Base-by-base conservation (phyloP, 1,284 basidiomycete species). In the Ceratobasidium sp. region DNA sequence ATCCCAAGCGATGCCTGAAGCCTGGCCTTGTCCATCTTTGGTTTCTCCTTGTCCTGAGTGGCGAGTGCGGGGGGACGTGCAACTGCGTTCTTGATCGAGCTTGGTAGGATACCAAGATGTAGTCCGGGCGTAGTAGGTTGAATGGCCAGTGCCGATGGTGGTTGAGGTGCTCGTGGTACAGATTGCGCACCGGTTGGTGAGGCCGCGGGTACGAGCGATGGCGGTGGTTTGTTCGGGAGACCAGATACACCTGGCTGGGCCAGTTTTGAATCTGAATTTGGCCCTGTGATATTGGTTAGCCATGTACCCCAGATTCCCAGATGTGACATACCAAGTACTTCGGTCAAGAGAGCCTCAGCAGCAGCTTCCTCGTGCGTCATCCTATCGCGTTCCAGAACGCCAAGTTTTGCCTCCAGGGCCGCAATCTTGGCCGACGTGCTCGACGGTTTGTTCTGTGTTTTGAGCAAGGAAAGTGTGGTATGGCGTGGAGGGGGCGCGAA, bases 331-430 rank as follows among this genome's bases (percentile, higher is more conserved):
- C 67, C 67, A 2, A 70, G 34, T 34, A 70, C 30, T 48, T 70
- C 67, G 9, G 43, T 34, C 30, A 70, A 26, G 1, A 70, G 43
- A 3, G 55, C 62, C 18, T 72, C 65, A 3, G 62, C 48, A 14
- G 41, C 59, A 9, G 59, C 41, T 14, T 61, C 59, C 26, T 62
- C 39, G 36, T 75, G 71, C 41, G 67, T 26, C 8, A 28, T 57
- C 41, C 67, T 39, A 3, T 73, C 73, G 21, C 75, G 74, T 76
- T 89, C 87, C 86, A 97, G 88, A 75, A 93, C 87, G 9, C 89
- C 87, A 23, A 98, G 84, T 80, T 98, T 98, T 3, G 96, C 96
- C 80, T 98, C 97, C 86, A 98, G 92, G 74, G 92, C 89, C 1
- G 95, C 94, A 76, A 98, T 98, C 82, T 97, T 97, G 75, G 90